Base-by-base conservation (phyloP, 129 eudicot genomes). In the Tanacetum coccineum region DNA sequence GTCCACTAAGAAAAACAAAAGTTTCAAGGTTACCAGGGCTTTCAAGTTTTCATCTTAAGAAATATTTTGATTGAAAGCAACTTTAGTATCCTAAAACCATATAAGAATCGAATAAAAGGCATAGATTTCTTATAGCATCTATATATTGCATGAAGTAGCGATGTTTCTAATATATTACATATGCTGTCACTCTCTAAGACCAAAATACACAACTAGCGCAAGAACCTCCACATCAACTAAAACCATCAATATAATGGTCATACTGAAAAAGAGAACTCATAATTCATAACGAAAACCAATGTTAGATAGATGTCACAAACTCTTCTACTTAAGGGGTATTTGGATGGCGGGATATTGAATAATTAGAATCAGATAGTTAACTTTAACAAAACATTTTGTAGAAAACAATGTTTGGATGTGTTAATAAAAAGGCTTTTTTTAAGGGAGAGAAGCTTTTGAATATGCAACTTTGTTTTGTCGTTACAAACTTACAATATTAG, bases 1-100 rank as follows among this genome's bases (percentile, higher is more conserved):
- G 88, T 62, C 89, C 89, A 73, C 99, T 94, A 85, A 61, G 45
- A 55, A 55, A 45, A 54, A 58, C 55, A 63, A 14, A n/a, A 15
- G 42, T 13, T n/a, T 66, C 15, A 18, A 11, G 64, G 67, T 66
- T 66, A 78, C 52, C 39, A 75, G 0, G 49, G 22, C 57, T 19
- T 58, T 62, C n/a, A n/a, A n/a, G n/a, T n/a, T n/a, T n/a, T n/a
- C 55, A 64, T 60, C 25, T 15, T 10, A 9, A 7, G 47, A 50
- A 62, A 13, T 60, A 53, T 32, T 30, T 71, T 22, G 44, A 61
- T 49, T 50, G 49, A 51, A 39, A 50, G 20, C 32, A n/a, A 26
- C 36, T 9, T 26, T 49, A 47, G 28, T 60, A 60, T 59, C 61
- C 17, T 49, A 30, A 69, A 40, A 56, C 32, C 15, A 40, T 40